phyloP scores from a whole-genome alignment of 495 filamentous ascomycete species.

The Parathielavia hyrcaniae region DNA sequence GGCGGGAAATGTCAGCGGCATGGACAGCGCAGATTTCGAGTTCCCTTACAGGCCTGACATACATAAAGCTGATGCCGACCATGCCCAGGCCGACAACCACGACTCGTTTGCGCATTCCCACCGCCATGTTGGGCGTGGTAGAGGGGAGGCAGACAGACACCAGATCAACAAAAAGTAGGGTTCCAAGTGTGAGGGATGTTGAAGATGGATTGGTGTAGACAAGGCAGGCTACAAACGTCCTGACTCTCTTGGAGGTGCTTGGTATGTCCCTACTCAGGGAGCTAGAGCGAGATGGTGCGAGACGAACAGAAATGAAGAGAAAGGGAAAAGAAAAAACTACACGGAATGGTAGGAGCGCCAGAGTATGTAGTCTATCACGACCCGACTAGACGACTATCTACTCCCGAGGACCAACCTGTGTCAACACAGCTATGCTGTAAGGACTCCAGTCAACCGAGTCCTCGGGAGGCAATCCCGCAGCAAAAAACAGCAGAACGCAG shows the following conservation, averaged over 20 bases:
- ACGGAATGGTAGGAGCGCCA: not conserved
- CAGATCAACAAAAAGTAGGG: not conserved
- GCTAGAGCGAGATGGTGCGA: not conserved
- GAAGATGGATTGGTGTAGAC: not conserved
- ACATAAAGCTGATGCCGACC: slow-evolving; percentile 95
- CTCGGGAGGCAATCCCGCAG: not conserved
- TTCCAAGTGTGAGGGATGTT: not conserved
- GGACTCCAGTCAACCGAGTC: not conserved
- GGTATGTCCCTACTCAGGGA: not conserved
- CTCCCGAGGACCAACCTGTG: not conserved
- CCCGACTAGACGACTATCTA: not conserved
- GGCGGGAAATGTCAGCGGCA: not conserved
- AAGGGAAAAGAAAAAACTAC: not conserved
- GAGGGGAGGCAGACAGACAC: not conserved
- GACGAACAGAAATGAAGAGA: not conserved
- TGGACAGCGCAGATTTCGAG: too few species aligned
- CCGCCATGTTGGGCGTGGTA: slow-evolving; percentile 29
- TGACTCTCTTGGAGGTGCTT: not conserved
- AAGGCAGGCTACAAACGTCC: not conserved
- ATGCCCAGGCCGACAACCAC: slow-evolving; percentile 91
- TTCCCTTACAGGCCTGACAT: slow-evolving; percentile 29
- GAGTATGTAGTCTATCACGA: not conserved
- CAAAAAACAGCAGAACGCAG: not conserved
- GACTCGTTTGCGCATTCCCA: slow-evolving; percentile 55
- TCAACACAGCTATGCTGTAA: not conserved